Evolutionary conservation across 1,139 yeast species (phyloP).

Genomic region (Ogataea hybrid): DNA sequence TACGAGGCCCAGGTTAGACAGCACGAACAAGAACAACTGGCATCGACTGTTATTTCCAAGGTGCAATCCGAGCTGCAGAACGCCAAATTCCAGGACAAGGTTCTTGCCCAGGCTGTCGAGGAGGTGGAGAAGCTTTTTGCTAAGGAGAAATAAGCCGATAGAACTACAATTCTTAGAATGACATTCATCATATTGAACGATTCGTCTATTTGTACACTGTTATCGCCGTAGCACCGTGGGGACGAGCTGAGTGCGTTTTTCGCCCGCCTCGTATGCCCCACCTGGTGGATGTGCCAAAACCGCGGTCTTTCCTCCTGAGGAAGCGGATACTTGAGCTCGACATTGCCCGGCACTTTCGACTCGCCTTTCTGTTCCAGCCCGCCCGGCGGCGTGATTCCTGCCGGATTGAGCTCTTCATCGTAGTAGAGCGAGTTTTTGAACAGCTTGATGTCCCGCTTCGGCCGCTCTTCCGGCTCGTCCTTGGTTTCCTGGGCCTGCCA

Average conservation of each 20-base stretch:
- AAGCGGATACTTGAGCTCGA: slow-evolving; percentile 18
- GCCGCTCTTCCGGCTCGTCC: background rate
- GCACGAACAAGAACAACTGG: slow-evolving; percentile 90
- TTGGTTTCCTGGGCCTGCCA: slow-evolving; percentile 11
- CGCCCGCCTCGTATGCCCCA: slow-evolving; percentile 14
- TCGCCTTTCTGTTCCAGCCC: slow-evolving; percentile 2
- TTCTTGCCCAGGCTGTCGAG: slow-evolving; percentile 84
- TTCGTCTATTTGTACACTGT: background rate
- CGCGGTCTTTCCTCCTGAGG: slow-evolving; percentile 32
- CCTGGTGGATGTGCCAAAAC: slow-evolving; percentile 30
- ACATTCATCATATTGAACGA: background rate
- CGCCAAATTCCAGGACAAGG: slow-evolving; percentile 92
- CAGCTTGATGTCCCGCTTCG: slow-evolving; percentile 8
- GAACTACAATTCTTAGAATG: background rate
- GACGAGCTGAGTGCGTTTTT: slow-evolving; percentile 15
- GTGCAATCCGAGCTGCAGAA: slow-evolving; percentile 81
- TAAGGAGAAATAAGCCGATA: slow-evolving; percentile 29
- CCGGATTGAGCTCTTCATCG: slow-evolving; percentile 44
- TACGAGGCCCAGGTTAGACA: slow-evolving; percentile 96
- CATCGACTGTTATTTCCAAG: slow-evolving; percentile 81
- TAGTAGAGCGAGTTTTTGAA: slow-evolving; percentile 36
- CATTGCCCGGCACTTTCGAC: slow-evolving; percentile 1
- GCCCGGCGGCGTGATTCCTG: slow-evolving; percentile 35
- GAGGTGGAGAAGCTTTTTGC: slow-evolving; percentile 86
- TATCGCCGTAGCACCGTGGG: slow-evolving; percentile 19